Evolutionary conservation across 331 rosid species (phyloP).

Genomic region (Malus hybrid): DNA sequence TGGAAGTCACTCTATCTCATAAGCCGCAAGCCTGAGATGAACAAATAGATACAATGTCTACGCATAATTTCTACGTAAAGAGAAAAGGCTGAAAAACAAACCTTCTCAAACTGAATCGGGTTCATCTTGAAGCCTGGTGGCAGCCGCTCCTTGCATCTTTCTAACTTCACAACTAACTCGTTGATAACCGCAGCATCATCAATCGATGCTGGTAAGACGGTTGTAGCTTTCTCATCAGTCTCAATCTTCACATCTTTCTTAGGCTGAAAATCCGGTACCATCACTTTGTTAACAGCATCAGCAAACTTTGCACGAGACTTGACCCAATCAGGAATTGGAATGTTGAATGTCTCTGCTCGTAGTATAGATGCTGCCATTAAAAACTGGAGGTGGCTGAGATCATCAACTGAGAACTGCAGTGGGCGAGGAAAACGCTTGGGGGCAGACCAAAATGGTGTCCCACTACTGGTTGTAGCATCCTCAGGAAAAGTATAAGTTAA

Average conservation of each 20-base stretch:
- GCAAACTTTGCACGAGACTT: slow-evolving; percentile 11
- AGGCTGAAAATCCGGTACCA: slow-evolving; percentile 13
- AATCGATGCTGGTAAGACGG: slow-evolving; percentile 5
- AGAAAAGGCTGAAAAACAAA: neutral
- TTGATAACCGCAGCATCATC: slow-evolving; percentile 20
- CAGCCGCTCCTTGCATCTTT: slow-evolving; percentile 9
- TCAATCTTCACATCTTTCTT: slow-evolving; percentile 20
- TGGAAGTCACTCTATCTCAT: neutral
- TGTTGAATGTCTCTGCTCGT: slow-evolving; percentile 14
- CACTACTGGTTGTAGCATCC: slow-evolving; percentile 20
- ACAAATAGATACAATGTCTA: neutral
- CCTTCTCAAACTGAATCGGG: slow-evolving; percentile 26
- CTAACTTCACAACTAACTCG: slow-evolving; percentile 6
- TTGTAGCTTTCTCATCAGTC: slow-evolving; percentile 20
- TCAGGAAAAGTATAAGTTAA: slow-evolving; percentile 21
- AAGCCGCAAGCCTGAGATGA: neutral
- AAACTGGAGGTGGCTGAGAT: slow-evolving; percentile 18
- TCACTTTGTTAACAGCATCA: slow-evolving; percentile 19
- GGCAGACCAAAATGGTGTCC: slow-evolving; percentile 24
- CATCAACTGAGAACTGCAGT: slow-evolving; percentile 13
- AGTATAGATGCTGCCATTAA: slow-evolving; percentile 12
- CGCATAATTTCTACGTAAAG: neutral
- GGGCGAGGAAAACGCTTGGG: slow-evolving; percentile 21
- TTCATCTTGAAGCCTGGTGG: slow-evolving; percentile 19
- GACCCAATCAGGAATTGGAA: slow-evolving; percentile 15